phyloP scores from a whole-genome alignment of 1,284 basidiomycete species.

The Rhodotorula sp. region DNA sequence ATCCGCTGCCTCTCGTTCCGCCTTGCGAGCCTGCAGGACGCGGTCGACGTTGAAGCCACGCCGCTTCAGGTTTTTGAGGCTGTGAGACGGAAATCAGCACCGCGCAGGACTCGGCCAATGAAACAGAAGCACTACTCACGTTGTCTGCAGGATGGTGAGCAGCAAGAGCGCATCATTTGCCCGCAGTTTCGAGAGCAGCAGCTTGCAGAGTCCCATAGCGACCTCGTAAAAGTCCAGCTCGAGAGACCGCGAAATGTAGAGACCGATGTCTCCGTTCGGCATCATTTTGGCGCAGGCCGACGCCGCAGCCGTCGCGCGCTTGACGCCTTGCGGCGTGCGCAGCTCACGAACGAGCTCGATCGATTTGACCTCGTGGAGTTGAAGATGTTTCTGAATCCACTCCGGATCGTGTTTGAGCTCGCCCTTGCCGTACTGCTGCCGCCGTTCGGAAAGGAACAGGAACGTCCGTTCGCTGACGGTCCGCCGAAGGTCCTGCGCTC shows the following conservation, averaged over 20 bases:
- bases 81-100: not conserved
- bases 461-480: constrained; percentile 64
- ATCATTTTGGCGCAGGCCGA: constrained; percentile 29
- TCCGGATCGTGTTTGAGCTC: constrained; percentile 64
- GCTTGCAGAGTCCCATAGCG: constrained; percentile 70
- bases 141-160: constrained; percentile 89
- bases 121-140: constrained; percentile 47
- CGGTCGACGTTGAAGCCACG: constrained; percentile 84
- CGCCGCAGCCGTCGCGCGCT: constrained; percentile 49
- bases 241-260: constrained; percentile 68
- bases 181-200: constrained; percentile 70
- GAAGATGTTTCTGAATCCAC: constrained; percentile 74
- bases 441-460: constrained; percentile 86
- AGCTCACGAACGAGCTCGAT: constrained; percentile 56
- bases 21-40: constrained; percentile 79
- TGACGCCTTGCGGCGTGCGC: constrained; percentile 21
- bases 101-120: not conserved
- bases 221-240: constrained; percentile 56
- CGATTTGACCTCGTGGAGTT: constrained; percentile 45
- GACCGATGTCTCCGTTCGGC: constrained; percentile 44
- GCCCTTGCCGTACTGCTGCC: constrained; percentile 57
- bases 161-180: constrained; percentile 80
- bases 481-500: constrained; percentile 19
- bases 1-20: constrained; percentile 64
- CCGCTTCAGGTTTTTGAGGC: constrained; percentile 71